Evolutionary conservation across 2,329 filamentous ascomycete genomes (phyloP).

Genomic region (Bipolaris gigantea): DNA sequence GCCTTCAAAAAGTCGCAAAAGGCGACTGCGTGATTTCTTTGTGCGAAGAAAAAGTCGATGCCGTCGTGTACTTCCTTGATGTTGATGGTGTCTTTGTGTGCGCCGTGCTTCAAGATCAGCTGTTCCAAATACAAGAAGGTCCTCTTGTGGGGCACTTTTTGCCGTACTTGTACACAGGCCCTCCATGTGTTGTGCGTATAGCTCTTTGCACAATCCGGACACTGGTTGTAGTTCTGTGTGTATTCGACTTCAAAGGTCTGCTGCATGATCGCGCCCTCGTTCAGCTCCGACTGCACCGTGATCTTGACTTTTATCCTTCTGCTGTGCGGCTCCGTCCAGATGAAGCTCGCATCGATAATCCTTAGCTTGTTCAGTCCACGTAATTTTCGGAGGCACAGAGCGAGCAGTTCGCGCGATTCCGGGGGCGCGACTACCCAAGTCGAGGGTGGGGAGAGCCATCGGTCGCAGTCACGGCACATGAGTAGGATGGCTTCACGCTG

Average conservation of each 20-base stretch:
- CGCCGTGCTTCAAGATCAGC: slow-evolving; percentile 90
- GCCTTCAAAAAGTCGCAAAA: slow-evolving; percentile 89
- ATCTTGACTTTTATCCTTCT: slow-evolving; percentile 91
- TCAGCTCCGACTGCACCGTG: slow-evolving; percentile 78
- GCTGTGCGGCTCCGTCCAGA: slow-evolving; percentile 98
- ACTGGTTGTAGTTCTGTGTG: slow-evolving; percentile 88
- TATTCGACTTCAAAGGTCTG: slow-evolving; percentile 96
- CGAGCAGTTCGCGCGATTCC: slow-evolving; percentile 90
- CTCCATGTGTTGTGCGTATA: slow-evolving; percentile 97
- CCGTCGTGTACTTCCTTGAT: slow-evolving; percentile 97
- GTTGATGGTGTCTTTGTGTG: slow-evolving; percentile 82
- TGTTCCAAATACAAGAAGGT: slow-evolving; percentile 85
- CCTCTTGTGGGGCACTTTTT: slow-evolving; percentile 96
- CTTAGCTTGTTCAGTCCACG: slow-evolving; percentile 84
- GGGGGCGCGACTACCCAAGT: slow-evolving; percentile 83
- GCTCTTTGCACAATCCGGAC: slow-evolving; percentile 83
- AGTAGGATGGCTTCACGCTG: slow-evolving; percentile 88
- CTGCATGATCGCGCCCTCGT: slow-evolving; percentile 73
- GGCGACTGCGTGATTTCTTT: slow-evolving; percentile 86
- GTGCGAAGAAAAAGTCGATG: slow-evolving; percentile 92
- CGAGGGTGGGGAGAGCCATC: slow-evolving; percentile 81
- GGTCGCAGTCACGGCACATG: slow-evolving; percentile 91
- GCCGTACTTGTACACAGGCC: slow-evolving; percentile 89
- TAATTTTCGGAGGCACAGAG: slow-evolving; percentile 86
- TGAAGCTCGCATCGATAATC: slow-evolving; percentile 93